Conservation (phyloP, 2,329 filamentous ascomycete genomes). For the Paradendryphiella salina region DNA sequence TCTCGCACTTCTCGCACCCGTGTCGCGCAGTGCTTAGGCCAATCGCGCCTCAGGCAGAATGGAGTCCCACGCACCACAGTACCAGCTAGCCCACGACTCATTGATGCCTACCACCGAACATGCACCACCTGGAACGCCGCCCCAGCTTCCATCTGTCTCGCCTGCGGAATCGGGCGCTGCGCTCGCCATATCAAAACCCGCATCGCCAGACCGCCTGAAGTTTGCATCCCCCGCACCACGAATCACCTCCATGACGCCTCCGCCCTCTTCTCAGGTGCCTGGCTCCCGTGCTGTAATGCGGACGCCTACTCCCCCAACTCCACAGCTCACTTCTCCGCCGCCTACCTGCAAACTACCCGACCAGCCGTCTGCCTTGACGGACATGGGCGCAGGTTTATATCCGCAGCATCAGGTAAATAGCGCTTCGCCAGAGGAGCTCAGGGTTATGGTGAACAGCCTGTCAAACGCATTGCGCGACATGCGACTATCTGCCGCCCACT, state of each 20-base stretch:
- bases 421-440: constrained; percentile 57
- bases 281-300: constrained; percentile 46
- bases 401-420: constrained; percentile 56
- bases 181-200: constrained; percentile 23
- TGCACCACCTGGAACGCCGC: constrained; percentile 35
- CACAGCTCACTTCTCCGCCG: constrained; percentile 56
- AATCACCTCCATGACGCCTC: constrained; percentile 62
- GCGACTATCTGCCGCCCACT: constrained; percentile 84
- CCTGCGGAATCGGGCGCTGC: constrained; percentile 23
- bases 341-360: constrained; percentile 45
- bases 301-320: constrained; percentile 57
- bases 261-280: constrained; percentile 63
- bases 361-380: constrained; percentile 31
- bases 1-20: constrained; percentile 21
- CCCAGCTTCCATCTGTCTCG: constrained; percentile 26
- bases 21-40: constrained; percentile 31
- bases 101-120: constrained; percentile 41
- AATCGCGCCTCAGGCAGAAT: constrained; percentile 33
- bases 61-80: constrained; percentile 34
- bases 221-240: constrained; percentile 49
- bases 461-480: constrained; percentile 62
- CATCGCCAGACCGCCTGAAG: constrained; percentile 36
- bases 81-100: constrained; percentile 33
- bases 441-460: constrained; percentile 57
- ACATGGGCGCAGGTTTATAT: constrained; percentile 49